Conservation (phyloP, 2,329 filamentous ascomycete genomes). For the Zymoseptoria brevis region DNA sequence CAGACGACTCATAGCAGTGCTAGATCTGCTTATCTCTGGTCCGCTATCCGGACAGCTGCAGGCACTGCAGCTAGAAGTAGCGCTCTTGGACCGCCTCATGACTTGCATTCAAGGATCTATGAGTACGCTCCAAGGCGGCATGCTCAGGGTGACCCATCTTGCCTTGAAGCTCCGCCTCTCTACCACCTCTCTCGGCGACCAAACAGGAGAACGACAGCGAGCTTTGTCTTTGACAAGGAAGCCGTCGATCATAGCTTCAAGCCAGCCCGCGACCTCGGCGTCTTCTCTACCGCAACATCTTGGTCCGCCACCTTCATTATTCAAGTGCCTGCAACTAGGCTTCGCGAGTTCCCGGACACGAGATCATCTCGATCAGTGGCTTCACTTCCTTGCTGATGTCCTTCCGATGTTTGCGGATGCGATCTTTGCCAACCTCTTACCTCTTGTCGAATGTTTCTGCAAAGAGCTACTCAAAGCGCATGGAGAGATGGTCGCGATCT, state of each 20-base stretch:
- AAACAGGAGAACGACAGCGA: constrained; percentile 1
- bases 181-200: not conserved
- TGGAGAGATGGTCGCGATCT: constrained; percentile 58
- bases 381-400: constrained; percentile 73
- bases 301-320: constrained; percentile 59
- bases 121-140: constrained; percentile 35
- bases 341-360: constrained; percentile 68
- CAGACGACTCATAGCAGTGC: constrained; percentile 11
- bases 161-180: constrained; percentile 53
- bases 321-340: constrained; percentile 76
- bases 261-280: constrained; percentile 3
- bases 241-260: not conserved
- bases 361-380: constrained; percentile 82
- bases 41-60: constrained; percentile 13
- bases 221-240: constrained; percentile 5
- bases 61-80: constrained; percentile 19
- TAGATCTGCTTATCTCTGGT: constrained; percentile 18
- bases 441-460: constrained; percentile 83
- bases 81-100: constrained; percentile 19
- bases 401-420: constrained; percentile 75
- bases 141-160: constrained; percentile 71
- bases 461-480: constrained; percentile 68
- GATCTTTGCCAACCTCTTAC: constrained; percentile 85
- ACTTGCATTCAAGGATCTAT: constrained; percentile 15
- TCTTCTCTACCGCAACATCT: constrained; percentile 15